These are phyloP conservation scores for Parvularia atlantis DNA, from an alignment of 78 protist genomes.

Conservation along the genomic window DNA sequence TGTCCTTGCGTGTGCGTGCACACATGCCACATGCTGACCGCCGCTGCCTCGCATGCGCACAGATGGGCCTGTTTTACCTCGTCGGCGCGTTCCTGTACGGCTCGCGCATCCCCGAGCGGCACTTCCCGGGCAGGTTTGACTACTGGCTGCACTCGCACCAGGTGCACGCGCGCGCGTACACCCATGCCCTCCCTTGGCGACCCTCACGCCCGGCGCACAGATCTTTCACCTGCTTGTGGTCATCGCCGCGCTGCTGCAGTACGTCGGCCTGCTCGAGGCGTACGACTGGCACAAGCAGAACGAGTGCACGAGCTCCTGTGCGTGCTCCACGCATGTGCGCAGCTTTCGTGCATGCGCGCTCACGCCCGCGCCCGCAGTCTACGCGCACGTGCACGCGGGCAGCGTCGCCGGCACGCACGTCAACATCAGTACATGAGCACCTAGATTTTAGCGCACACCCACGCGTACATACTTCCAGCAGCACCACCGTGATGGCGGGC, in stretches of 20 bases:
- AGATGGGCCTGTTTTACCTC: not conserved
- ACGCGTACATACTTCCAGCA: too few species aligned
- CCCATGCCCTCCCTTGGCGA: not conserved
- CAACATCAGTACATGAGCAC: too few species aligned
- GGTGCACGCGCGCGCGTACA: not conserved
- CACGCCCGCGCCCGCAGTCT: too few species aligned
- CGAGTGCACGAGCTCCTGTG: not conserved
- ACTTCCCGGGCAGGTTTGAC: conserved; percentile 3
- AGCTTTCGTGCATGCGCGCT: too few species aligned
- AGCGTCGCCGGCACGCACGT: too few species aligned
- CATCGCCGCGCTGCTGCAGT: not conserved
- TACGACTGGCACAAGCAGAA: too few species aligned
- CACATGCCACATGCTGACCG: not conserved
- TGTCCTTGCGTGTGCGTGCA: too few species aligned
- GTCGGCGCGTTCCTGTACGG: not conserved
- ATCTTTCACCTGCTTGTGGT: conserved; percentile 2
- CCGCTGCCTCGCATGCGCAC: too few species aligned
- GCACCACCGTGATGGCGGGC: too few species aligned
- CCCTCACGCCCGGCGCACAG: not conserved
- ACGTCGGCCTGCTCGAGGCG: not conserved
- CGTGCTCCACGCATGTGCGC: not conserved
- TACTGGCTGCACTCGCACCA: not conserved
- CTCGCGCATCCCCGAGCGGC: not conserved
- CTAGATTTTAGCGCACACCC: too few species aligned
- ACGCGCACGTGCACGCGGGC: too few species aligned